These are phyloP conservation scores for Psilocybe tampanensis DNA, from an alignment of 768 basidiomycete species.

Conservation along the genomic window DNA sequence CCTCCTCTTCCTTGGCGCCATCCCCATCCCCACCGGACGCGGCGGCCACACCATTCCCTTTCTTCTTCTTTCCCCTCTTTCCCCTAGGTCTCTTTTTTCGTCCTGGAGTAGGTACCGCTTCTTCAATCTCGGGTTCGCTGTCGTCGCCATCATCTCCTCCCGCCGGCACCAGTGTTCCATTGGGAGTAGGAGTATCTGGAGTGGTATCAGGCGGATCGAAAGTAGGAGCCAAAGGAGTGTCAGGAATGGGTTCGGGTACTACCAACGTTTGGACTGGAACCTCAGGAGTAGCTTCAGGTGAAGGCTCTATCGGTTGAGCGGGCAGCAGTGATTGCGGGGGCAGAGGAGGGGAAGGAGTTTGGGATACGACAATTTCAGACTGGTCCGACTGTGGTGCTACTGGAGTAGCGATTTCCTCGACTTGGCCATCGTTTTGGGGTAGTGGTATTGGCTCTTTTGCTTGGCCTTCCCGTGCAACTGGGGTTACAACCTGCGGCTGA, in stretches of 20 bases:
- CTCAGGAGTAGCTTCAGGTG: neutral
- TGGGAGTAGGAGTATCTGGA: neutral
- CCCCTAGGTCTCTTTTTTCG: conserved; percentile 51
- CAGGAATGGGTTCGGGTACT: neutral
- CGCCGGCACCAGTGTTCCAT: conserved; percentile 27
- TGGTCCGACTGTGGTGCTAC: neutral
- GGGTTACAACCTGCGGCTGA: neutral
- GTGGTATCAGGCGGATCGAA: neutral
- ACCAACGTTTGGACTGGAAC: neutral
- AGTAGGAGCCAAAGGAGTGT: neutral
- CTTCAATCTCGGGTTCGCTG: conserved; percentile 20
- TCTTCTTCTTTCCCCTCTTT: conserved; percentile 58
- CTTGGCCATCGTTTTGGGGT: too few species aligned
- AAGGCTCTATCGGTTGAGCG: too few species aligned
- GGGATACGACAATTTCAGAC: neutral
- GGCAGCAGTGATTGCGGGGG: too few species aligned
- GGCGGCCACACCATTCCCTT: conserved; percentile 32
- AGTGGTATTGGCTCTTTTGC: neutral
- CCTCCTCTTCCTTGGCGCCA: conserved; percentile 33
- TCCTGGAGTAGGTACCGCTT: conserved; percentile 33
- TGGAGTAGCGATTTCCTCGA: too few species aligned
- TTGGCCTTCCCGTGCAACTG: neutral
- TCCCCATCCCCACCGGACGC: conserved; percentile 41
- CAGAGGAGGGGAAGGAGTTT: too few species aligned
- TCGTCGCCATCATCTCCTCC: conserved; percentile 50